These are phyloP conservation scores for Talaromyces borbonicus DNA, from an alignment of 495 filamentous ascomycete genomes.

Conservation along the genomic window DNA sequence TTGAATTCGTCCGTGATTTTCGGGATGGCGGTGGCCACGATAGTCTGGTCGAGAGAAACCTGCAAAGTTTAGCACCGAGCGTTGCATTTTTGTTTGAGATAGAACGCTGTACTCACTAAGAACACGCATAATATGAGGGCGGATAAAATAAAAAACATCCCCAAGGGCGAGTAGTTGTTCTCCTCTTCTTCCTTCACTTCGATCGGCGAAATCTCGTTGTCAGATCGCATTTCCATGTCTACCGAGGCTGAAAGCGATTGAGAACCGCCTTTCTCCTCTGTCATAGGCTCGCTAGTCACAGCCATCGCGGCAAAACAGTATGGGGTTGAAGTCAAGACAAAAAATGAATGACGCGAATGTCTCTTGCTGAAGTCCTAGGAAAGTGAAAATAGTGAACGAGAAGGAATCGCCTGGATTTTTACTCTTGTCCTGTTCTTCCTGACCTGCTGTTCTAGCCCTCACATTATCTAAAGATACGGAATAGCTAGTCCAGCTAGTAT, in stretches of 20 bases:
- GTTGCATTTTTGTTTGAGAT: neutral
- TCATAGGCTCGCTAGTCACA: neutral
- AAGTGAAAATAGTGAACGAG: neutral
- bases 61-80: neutral
- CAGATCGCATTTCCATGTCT: neutral
- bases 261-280: neutral
- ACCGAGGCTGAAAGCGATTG: neutral
- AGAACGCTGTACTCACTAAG: neutral
- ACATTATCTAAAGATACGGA: too few species aligned
- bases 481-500: too few species aligned
- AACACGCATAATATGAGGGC: neutral
- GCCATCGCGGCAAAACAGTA: neutral
- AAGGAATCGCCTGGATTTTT: neutral
- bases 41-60: constrained; percentile 6
- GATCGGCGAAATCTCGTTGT: neutral
- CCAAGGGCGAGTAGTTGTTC: neutral
- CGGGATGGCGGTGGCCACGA: constrained; percentile 16
- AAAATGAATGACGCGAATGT: neutral
- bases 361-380: neutral
- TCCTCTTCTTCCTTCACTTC: neutral
- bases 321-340: neutral
- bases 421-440: too few species aligned
- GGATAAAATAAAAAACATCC: neutral
- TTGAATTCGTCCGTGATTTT: constrained; percentile 20
- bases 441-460: too few species aligned